Percentiles rank a stretch among this genome's conserved stretches.
Conservation (phyloP, 2,329 filamentous ascomycete genomes). For the Pseudocercospora eumusae region DNA sequence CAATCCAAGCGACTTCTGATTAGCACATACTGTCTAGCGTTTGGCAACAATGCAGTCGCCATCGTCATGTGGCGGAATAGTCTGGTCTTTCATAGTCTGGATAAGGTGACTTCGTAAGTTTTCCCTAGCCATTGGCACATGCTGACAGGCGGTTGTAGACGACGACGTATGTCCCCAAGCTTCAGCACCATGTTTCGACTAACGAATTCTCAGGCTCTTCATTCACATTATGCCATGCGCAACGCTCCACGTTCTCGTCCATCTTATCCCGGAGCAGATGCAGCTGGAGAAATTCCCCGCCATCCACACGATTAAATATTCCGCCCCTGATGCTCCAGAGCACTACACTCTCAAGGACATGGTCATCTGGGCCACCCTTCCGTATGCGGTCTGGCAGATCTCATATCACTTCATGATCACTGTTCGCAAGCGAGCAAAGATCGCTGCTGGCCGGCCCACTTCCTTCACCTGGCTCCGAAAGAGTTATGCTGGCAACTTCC, state of each 20-base stretch:
- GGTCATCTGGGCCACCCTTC: conserved; percentile 91
- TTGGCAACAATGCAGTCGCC: conserved; percentile 94
- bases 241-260: conserved; percentile 87
- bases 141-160: conserved; percentile 22
- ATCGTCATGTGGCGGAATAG: conserved; percentile 99
- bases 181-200: conserved; percentile 8
- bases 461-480: conserved; percentile 96
- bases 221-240: conserved; percentile 99
- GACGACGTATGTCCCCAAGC: conserved; percentile 28
- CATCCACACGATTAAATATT: conserved; percentile 75
- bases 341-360: conserved; percentile 77
- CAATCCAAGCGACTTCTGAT: conserved; percentile 88
- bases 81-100: conserved; percentile 95
- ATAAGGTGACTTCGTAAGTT: conserved; percentile 82
- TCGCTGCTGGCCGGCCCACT: conserved; percentile 89
- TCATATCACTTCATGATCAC: conserved; percentile 94
- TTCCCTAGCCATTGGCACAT: conserved; percentile 7
- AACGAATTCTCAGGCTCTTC: conserved; percentile 63
- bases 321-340: conserved; percentile 67
- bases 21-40: conserved; percentile 85
- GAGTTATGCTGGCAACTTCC: conserved; percentile 85
- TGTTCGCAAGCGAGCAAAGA: conserved; percentile 90
- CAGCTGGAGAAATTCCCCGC: conserved; percentile 78
- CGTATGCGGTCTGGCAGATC: conserved; percentile 91
- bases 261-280: conserved; percentile 67